A percentile compares a stretch with the other conserved stretches of the same genome.
phyloP scores from a whole-genome alignment of 805 yeast genomes.

The Wickerhamomyces mucosus region DNA sequence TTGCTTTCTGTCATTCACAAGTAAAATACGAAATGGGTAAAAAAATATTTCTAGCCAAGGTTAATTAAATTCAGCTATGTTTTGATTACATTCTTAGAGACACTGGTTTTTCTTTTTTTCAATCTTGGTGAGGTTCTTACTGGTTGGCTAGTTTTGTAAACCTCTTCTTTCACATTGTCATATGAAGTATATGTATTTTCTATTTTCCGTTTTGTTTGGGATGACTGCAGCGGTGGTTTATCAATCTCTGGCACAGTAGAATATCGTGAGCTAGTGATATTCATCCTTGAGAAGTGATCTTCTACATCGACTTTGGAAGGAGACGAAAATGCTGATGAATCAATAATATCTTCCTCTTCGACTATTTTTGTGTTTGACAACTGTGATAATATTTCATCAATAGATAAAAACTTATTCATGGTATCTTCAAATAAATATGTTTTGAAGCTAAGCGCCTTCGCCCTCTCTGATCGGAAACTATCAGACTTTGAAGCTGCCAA shows the following conservation, averaged over 20 bases:
- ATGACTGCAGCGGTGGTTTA: conserved; percentile 4
- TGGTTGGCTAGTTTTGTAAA: conserved; percentile 11
- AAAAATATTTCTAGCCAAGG: no score
- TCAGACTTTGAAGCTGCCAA: conserved; percentile 1
- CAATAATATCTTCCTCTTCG: conserved; percentile 1
- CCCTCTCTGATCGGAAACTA: not conserved
- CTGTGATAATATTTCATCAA: conserved; percentile 9
- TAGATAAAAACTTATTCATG: conserved; percentile 7
- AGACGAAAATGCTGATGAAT: conserved; percentile 4
- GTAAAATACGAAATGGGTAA: no score
- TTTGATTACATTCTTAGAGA: conserved; percentile 1
- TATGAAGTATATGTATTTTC: not conserved
- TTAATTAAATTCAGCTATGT: no score
- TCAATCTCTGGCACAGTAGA: conserved; percentile 3
- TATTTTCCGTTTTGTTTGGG: conserved; percentile 2
- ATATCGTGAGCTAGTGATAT: no score
- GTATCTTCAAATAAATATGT: conserved; percentile 6
- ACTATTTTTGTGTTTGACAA: not conserved
- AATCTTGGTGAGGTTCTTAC: conserved; percentile 6
- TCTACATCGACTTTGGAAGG: no score
- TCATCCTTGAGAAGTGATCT: no score
- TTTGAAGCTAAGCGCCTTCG: not conserved
- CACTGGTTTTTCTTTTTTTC: conserved; percentile 8
- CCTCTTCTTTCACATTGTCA: not conserved
- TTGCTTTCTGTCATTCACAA: no score